Conservation (phyloP, 768 basidiomycete species). For the Suillus ampliporus region DNA sequence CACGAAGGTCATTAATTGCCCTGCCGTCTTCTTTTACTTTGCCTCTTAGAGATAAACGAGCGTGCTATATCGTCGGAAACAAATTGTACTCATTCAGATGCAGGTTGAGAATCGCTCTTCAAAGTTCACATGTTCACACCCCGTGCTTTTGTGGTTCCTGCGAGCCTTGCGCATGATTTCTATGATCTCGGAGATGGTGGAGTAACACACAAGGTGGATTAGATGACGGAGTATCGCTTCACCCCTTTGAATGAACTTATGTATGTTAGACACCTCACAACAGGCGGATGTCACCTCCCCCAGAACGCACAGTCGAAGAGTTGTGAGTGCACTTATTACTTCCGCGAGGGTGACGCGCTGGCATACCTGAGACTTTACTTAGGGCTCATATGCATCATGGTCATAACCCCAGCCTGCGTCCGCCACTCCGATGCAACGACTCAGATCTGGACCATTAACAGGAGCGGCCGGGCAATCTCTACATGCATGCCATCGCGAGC, state of each 20-base stretch:
- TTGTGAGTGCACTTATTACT: not conserved
- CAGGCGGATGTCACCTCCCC: not conserved
- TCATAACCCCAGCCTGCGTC: too few relatives aligned
- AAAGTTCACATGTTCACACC: too few relatives aligned
- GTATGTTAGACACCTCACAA: not conserved
- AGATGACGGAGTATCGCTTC: not conserved
- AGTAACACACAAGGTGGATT: not conserved
- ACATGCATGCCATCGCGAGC: too few relatives aligned
- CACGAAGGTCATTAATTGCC: not conserved
- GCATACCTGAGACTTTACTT: not conserved
- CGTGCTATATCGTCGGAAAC: not conserved
- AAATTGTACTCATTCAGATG: not conserved
- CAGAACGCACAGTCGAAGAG: not conserved
- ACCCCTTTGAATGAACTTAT: not conserved
- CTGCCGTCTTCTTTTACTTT: not conserved
- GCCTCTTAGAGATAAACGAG: not conserved
- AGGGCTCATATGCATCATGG: too few relatives aligned
- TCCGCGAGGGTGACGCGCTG: not conserved
- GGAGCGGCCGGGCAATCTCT: too few relatives aligned
- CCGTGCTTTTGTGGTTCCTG: not conserved
- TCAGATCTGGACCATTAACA: too few relatives aligned
- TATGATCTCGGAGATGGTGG: not conserved
- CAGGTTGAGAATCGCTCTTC: not conserved
- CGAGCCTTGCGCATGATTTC: not conserved
- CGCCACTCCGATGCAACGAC: not conserved